Percentiles rank a stretch among this genome's conserved stretches.
Evolutionary conservation across 2,329 filamentous ascomycete species (phyloP).

Genomic region (Colletotrichum destructivum): DNA sequence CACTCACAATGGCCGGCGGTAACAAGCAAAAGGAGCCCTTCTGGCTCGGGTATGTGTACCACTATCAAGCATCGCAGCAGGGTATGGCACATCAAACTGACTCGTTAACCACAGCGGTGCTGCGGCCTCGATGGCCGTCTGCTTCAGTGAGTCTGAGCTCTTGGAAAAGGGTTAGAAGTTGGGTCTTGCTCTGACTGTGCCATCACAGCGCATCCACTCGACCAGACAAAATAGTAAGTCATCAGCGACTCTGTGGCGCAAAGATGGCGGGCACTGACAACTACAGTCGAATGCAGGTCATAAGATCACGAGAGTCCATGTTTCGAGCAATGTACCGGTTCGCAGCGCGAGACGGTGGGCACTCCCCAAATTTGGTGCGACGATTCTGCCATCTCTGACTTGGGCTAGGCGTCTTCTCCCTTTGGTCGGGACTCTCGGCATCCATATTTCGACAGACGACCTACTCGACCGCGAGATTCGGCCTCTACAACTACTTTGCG

Average conservation of each 20-base stretch:
- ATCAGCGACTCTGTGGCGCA: too few species aligned
- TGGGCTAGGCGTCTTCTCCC: slow-evolving; percentile 54
- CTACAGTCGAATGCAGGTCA: slow-evolving; percentile 60
- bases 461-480: slow-evolving; percentile 62
- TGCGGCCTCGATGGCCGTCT: slow-evolving; percentile 61
- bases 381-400: neutral
- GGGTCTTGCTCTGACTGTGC: neutral
- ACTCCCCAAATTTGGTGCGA: too few species aligned
- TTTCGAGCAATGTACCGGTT: slow-evolving; percentile 56
- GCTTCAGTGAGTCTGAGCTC: slow-evolving; percentile 56
- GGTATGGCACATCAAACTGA: neutral
- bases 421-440: slow-evolving; percentile 61
- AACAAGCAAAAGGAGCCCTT: slow-evolving; percentile 57
- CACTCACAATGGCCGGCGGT: slow-evolving; percentile 22
- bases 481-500: slow-evolving; percentile 56
- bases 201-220: slow-evolving; percentile 57
- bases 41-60: slow-evolving; percentile 59
- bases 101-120: slow-evolving; percentile 52
- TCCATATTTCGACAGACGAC: slow-evolving; percentile 61
- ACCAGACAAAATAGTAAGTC: slow-evolving; percentile 62
- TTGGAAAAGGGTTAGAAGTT: slow-evolving; percentile 5
- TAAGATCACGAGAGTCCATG: slow-evolving; percentile 58
- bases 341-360: slow-evolving; percentile 56
- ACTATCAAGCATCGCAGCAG: too few species aligned
- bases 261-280: neutral